Evolutionary conservation across 352 stramenopile genomes (phyloP).

Genomic region (Thalassiosira hispida): DNA sequence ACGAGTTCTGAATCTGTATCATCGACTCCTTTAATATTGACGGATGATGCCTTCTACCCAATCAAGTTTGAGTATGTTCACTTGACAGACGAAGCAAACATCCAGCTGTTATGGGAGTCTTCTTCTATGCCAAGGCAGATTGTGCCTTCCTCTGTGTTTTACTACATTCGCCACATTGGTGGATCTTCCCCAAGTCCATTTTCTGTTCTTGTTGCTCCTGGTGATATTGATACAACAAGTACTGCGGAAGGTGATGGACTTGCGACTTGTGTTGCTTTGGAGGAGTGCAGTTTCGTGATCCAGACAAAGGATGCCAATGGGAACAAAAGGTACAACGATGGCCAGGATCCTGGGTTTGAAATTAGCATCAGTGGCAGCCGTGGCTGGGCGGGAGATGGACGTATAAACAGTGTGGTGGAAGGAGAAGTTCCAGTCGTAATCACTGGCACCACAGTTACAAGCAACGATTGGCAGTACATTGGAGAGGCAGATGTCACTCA

Average conservation of each 20-base stretch:
- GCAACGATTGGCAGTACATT: conserved; percentile 68
- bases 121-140: conserved; percentile 21
- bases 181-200: conserved; percentile 61
- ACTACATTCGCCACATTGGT: conserved; percentile 73
- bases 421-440: conserved; percentile 15
- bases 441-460: conserved; percentile 61
- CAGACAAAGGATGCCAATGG: conserved; percentile 83
- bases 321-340: conserved; percentile 90
- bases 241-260: conserved; percentile 63
- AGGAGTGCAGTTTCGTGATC: conserved; percentile 85
- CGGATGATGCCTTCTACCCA: conserved; percentile 82
- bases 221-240: conserved; percentile 77
- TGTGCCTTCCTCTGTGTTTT: conserved; percentile 70
- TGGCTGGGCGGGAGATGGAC: conserved; percentile 89
- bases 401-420: conserved; percentile 80
- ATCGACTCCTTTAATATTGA: conserved; percentile 34
- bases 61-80: conserved; percentile 89
- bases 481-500: conserved; percentile 47
- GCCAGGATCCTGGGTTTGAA: conserved; percentile 84
- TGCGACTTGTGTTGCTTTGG: conserved; percentile 59
- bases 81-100: conserved; percentile 85
- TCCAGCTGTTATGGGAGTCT: conserved; percentile 87
- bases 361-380: conserved; percentile 87
- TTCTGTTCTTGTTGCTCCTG: conserved; percentile 84
- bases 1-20: conserved; percentile 39